These are phyloP conservation scores for Trifolium fragiferum DNA, from an alignment of 306 rosid genomes.

Conservation along the genomic window DNA sequence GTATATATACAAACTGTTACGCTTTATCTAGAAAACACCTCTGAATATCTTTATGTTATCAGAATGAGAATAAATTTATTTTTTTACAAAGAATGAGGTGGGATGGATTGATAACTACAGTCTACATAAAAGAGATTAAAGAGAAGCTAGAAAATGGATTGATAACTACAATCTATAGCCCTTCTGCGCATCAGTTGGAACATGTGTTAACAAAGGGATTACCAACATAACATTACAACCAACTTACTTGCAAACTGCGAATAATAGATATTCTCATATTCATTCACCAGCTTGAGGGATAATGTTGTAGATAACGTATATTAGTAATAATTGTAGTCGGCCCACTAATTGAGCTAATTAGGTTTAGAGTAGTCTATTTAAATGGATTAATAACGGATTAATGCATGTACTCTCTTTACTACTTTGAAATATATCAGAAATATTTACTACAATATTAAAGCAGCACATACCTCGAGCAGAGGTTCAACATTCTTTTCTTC, in stretches of 20 bases:
- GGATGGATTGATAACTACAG: too few relatives aligned
- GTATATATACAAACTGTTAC: neutral
- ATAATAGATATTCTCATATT: too few relatives aligned
- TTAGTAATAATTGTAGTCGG: neutral
- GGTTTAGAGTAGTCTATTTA: neutral
- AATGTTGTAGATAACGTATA: neutral
- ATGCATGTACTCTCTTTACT: neutral
- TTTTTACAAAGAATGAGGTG: too few relatives aligned
- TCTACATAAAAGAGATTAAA: too few relatives aligned
- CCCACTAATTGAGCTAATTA: neutral
- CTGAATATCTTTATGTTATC: neutral
- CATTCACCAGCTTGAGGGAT: neutral
- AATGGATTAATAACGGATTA: neutral
- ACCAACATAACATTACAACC: neutral
- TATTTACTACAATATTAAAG: conserved; percentile 7
- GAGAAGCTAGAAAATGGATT: neutral
- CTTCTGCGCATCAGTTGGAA: neutral
- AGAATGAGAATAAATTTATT: neutral
- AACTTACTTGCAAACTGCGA: neutral
- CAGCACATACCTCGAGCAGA: conserved; percentile 77
- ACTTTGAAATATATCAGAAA: conserved; percentile 1
- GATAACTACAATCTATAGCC: neutral
- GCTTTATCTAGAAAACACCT: neutral
- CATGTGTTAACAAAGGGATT: neutral
- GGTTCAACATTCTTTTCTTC: conserved; percentile 78